Conservation (phyloP, 2,329 filamentous ascomycete genomes). For the Trichoderma arundinaceum region DNA sequence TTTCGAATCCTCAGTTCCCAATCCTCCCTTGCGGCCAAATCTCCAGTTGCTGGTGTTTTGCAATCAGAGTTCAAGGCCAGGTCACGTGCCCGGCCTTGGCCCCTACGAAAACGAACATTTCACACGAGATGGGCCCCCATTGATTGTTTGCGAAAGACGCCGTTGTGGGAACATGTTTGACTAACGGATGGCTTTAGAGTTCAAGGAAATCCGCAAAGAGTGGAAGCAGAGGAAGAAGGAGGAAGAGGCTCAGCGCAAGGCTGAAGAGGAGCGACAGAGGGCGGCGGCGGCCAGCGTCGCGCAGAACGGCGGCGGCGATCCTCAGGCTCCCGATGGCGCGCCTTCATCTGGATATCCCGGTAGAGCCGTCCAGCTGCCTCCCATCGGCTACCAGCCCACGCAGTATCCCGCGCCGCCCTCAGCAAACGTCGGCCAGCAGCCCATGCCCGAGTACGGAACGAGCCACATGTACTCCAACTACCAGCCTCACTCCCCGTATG, state of each 20-base stretch:
- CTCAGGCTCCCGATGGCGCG: conserved; percentile 51
- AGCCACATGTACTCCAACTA: conserved; percentile 64
- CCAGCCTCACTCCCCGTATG: conserved; percentile 64
- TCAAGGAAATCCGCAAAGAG: conserved; percentile 98
- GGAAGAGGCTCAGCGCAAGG: conserved; percentile 87
- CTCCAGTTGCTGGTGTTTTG: too few relatives aligned
- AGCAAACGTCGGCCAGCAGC: conserved; percentile 57
- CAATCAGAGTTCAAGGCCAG: too few relatives aligned
- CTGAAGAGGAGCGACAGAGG: conserved; percentile 82
- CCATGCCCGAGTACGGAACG: conserved; percentile 60
- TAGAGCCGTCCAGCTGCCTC: conserved; percentile 69
- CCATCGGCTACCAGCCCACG: conserved; percentile 72
- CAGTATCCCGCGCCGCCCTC: conserved; percentile 71
- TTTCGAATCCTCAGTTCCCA: too few relatives aligned
- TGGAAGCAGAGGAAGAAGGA: conserved; percentile 99
- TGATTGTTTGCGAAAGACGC: neutral
- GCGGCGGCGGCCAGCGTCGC: conserved; percentile 59
- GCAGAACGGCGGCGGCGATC: conserved; percentile 56
- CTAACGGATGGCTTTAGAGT: conserved; percentile 66
- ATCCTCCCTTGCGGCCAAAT: too few relatives aligned
- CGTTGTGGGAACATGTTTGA: neutral
- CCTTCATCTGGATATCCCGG: conserved; percentile 61
- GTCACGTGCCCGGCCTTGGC: too few relatives aligned
- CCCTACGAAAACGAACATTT: too few relatives aligned
- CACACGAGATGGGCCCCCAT: too few relatives aligned